These are phyloP conservation scores for Alternaria rosae DNA, from an alignment of 2,329 filamentous ascomycete genomes.

Conservation along the genomic window DNA sequence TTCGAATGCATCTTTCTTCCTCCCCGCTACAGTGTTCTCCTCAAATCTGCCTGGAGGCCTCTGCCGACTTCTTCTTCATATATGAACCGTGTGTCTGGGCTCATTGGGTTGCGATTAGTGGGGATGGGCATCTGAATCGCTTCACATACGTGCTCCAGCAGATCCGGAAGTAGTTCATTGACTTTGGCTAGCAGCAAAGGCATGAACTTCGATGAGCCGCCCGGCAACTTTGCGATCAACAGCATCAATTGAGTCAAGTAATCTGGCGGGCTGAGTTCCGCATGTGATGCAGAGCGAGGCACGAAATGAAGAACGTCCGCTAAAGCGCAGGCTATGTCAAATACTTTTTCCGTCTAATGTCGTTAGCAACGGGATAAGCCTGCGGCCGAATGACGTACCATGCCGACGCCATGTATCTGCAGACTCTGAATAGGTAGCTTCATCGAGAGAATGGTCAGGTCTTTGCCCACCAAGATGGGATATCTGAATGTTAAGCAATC, in stretches of 20 bases:
- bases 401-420: constrained; percentile 38
- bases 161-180: constrained; percentile 34
- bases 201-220: constrained; percentile 33
- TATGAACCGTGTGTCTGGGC: constrained; percentile 28
- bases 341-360: constrained; percentile 37
- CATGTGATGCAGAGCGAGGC: constrained; percentile 14
- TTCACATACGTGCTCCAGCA: constrained; percentile 25
- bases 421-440: constrained; percentile 33
- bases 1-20: constrained; percentile 1
- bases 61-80: constrained; percentile 38
- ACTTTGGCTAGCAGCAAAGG: constrained; percentile 37
- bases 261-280: constrained; percentile 26
- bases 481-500: constrained; percentile 68
- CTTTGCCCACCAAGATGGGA: constrained; percentile 67
- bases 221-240: constrained; percentile 32
- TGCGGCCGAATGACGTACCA: constrained; percentile 20
- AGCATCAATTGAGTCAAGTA: constrained; percentile 28
- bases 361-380: constrained; percentile 7
- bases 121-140: constrained; percentile 17
- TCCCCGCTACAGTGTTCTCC: not conserved
- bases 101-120: constrained; percentile 27
- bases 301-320: constrained; percentile 38
- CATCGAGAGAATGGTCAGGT: constrained; percentile 58
- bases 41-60: constrained; percentile 21
- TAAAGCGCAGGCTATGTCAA: constrained; percentile 41